phyloP scores from a whole-genome alignment of 2,329 filamentous ascomycete species.

The Ascochyta koolunga region DNA sequence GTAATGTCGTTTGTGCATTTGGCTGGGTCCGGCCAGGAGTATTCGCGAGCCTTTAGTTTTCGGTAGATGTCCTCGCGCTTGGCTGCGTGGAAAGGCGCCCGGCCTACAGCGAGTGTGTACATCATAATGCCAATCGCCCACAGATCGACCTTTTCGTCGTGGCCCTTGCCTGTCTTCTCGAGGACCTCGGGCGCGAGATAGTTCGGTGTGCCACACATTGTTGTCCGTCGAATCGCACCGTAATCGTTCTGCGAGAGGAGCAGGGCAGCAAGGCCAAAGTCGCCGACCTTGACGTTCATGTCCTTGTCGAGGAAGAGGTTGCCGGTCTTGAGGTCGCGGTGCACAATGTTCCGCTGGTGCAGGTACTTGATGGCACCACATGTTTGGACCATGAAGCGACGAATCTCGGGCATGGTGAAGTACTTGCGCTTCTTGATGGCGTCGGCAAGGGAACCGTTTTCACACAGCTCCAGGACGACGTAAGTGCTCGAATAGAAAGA shows the following conservation, averaged over 20 bases:
- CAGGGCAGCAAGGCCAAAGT: constrained; percentile 93
- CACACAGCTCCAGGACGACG: constrained; percentile 90
- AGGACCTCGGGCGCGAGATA: constrained; percentile 98
- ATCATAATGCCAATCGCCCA: constrained; percentile 99
- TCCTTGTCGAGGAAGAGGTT: constrained; percentile 93
- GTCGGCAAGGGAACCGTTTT: constrained; percentile 95
- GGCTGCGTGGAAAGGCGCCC: constrained; percentile 92
- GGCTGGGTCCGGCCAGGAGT: constrained; percentile 76
- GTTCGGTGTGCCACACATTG: constrained; percentile 95
- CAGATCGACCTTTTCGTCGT: constrained; percentile 97
- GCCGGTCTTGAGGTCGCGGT: constrained; percentile 96
- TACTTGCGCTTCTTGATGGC: constrained; percentile 93
- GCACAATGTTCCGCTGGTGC: constrained; percentile 93
- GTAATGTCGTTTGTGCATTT: constrained; percentile 73
- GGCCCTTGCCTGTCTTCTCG: constrained; percentile 90
- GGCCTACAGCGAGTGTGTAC: constrained; percentile 96
- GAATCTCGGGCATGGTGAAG: constrained; percentile 90
- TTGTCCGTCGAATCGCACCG: constrained; percentile 79
- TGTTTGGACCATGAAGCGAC: constrained; percentile 92
- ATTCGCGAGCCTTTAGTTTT: constrained; percentile 71
- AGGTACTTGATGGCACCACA: constrained; percentile 98
- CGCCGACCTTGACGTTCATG: constrained; percentile 98
- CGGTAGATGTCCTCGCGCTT: constrained; percentile 85
- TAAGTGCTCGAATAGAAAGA: constrained; percentile 89
- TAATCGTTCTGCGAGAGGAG: constrained; percentile 90